Evolutionary conservation across 2,329 filamentous ascomycete species (phyloP).

Genomic region (Proliferodiscus dingleyae): DNA sequence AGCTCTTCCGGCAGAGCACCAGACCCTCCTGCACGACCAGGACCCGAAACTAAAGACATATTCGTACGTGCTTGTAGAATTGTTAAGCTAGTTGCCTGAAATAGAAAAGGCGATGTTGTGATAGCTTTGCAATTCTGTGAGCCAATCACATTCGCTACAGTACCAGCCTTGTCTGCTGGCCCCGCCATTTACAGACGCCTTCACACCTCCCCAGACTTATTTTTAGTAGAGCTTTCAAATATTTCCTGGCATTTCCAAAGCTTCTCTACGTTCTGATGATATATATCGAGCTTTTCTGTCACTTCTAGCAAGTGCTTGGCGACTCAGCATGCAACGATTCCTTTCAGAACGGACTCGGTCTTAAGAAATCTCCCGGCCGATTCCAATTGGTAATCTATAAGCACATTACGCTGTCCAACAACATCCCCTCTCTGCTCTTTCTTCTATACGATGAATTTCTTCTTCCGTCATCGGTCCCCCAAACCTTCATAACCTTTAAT

Average conservation of each 20-base stretch:
- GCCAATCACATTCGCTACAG: conserved; percentile 11
- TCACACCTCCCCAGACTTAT: too few relatives aligned
- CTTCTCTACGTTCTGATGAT: too few relatives aligned
- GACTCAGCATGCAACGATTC: background rate
- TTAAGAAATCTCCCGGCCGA: background rate
- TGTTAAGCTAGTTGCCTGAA: background rate
- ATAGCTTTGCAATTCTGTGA: background rate
- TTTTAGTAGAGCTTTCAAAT: background rate
- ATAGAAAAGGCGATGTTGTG: background rate
- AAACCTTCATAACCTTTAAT: too few relatives aligned
- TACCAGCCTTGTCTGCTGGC: conserved; percentile 7
- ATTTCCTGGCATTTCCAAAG: background rate
- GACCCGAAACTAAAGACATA: conserved; percentile 32
- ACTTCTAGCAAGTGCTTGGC: background rate
- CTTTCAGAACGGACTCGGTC: background rate
- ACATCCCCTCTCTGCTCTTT: background rate
- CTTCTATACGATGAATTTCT: background rate
- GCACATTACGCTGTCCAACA: too few relatives aligned
- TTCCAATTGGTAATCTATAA: background rate
- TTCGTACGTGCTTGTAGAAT: background rate
- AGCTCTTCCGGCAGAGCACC: conserved; percentile 28
- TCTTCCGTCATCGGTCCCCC: too few relatives aligned
- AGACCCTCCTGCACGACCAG: conserved; percentile 23
- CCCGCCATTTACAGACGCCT: too few relatives aligned
- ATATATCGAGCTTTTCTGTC: background rate